Evolutionary conservation across 148 eudicot species (phyloP), one percentile per base, ranked within the genome.

Genomic region (Chenopodium formosanum): DNA sequence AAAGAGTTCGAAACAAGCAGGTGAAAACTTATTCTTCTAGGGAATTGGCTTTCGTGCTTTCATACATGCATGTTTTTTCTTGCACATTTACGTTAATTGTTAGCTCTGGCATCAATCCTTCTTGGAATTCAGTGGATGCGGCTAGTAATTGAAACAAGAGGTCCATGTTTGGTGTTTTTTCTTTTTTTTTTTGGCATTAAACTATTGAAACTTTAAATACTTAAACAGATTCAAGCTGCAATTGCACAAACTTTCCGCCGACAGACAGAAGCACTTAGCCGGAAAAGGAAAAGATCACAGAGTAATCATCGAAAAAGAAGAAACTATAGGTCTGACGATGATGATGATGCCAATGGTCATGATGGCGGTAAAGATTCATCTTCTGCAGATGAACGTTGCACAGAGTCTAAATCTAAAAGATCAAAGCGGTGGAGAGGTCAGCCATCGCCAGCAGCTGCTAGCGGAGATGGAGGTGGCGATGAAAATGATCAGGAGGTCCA

Each of bases 261-360:
- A 44, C 97, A 93, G 80, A 81, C 92, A 60, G 97, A 93, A 82
- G 97, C 94, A 81, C 83, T 93, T 80, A 88, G 89, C 86, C 90
- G 79, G 85, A 93, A 91, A 78, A 83, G 91, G 40, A 82, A 84
- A 88, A 88, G 91, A 84, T 85, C 94, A 73, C 91, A 88, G 72
- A 80, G 84, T 47, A 86, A 23, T 65, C 65, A 77, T 63, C 84
- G 90, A 53, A 91, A 91, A 64, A 88, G 92, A 81, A 85, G 86
- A 83, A 91, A 72, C 75, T 85, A 83, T 70, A 83, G 87, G 71
- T 91, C 97, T 60, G 97, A 90, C 71, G 93, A 92, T 44, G 97
- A 93, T 48, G 91, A 89, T 32, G 90, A 84, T 78, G 86, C 78
- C 74, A 88, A 88, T 81, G 89, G 83, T 23, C 75, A 86, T 84